These are phyloP conservation scores for Taphrina wiesneri DNA, from an alignment of 1,139 yeast genomes.

Conservation along the genomic window DNA sequence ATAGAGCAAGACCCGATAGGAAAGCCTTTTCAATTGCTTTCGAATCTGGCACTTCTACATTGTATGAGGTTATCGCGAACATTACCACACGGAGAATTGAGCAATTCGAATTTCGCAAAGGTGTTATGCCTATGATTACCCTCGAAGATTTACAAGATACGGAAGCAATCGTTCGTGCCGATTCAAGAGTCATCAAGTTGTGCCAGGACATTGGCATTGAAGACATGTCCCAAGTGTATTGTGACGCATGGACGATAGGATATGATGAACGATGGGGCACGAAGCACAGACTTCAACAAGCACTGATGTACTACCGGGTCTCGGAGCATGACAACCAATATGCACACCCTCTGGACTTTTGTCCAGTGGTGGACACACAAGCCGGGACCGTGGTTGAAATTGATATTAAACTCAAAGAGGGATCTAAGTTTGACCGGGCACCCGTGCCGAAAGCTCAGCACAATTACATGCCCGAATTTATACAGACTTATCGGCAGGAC, in stretches of 20 bases:
- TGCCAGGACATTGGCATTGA: conserved; percentile 66
- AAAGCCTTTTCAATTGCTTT: conserved; percentile 66
- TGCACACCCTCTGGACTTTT: conserved; percentile 79
- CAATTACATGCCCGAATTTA: conserved; percentile 65
- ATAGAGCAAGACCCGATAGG: conserved; percentile 66
- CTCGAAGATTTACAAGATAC: conserved; percentile 65
- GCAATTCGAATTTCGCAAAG: conserved; percentile 53
- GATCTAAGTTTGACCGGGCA: conserved; percentile 64
- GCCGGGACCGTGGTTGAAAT: conserved; percentile 66
- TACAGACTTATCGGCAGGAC: conserved; percentile 63
- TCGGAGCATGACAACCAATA: conserved; percentile 78
- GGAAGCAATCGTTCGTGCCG: conserved; percentile 64
- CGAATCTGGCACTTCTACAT: conserved; percentile 60
- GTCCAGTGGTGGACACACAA: conserved; percentile 79
- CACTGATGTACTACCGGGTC: conserved; percentile 74
- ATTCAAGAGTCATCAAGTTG: conserved; percentile 71
- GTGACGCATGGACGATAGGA: conserved; percentile 86
- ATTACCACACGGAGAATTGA: conserved; percentile 48
- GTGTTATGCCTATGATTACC: conserved; percentile 66
- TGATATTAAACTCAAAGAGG: conserved; percentile 51
- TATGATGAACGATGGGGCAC: conserved; percentile 83
- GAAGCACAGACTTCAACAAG: conserved; percentile 73
- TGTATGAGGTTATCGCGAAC: conserved; percentile 70
- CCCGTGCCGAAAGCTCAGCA: conserved; percentile 69
- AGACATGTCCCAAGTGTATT: conserved; percentile 70